Base-by-base conservation (phyloP, 805 yeast genomes). In the Wickerhamiella hasegawae region DNA sequence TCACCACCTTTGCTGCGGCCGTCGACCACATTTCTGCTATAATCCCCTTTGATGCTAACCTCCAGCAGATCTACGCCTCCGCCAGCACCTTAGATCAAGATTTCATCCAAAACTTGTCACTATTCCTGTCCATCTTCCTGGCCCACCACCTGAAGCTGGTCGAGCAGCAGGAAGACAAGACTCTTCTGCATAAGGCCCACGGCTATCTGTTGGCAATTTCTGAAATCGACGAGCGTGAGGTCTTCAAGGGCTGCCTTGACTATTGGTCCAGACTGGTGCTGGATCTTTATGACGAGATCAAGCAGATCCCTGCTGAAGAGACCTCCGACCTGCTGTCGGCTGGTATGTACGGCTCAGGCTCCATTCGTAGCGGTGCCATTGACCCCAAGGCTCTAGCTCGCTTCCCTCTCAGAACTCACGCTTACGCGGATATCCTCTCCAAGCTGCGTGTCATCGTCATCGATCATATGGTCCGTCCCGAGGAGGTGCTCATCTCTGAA, bases 401-500 rank as follows among this genome's bases (percentile, higher is more conserved):
- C 48, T 75, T 68, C 55, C 85, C 93, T 6, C 67, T 87, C 39
- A 76, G 96, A 56, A 83, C 78, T 54, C 93, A 87, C 58, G 71
- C 70, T 35, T 90, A 90, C 53, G 63, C 73, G n/a, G 69, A 70
- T 18, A 65, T 90, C 29, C 68, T 90, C 46, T 76, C 95, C 3
- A 75, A 75, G 51, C 66, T 90, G 49, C 73, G 99, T 59, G 64
- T 78, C 41, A 94, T 92, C n/a, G 77, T 90, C 53, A 90, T 90
- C 50, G 97, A 85, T 59, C 80, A 80, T 50, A 90, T 90, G 98
- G 98, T 82, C 1, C 75, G 94, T 56, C 99, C 99, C 3, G 98
- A 90, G 58, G 99, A 90, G 61, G 98, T 90, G 37, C 67, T 90
- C 38, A 73, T 90, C 61, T 96, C 85, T 34, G 97, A 90, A 58